These are phyloP conservation scores for Boletus pseudo-olivaceus DNA, from an alignment of 768 basidiomycete species.

Conservation along the genomic window DNA sequence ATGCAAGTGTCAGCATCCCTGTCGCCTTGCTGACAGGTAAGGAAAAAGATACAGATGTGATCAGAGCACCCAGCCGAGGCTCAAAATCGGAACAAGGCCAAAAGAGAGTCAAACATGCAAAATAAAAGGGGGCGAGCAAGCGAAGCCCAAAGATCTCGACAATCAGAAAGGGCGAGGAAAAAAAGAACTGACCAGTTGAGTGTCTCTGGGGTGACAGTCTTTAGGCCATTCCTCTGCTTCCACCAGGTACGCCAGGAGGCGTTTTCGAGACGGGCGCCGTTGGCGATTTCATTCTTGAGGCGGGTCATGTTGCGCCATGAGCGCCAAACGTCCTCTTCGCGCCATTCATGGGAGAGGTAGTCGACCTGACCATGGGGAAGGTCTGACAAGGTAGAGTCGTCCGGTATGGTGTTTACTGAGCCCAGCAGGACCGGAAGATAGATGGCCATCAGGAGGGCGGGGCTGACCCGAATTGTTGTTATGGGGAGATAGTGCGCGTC, in stretches of 20 bases:
- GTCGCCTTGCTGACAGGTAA: background rate
- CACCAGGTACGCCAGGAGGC: constrained; percentile 99
- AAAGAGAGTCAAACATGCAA: background rate
- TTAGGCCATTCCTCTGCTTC: constrained; percentile 96
- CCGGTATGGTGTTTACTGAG: constrained; percentile 59
- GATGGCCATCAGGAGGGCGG: constrained; percentile 45
- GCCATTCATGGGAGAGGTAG: constrained; percentile 97
- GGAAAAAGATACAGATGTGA: background rate
- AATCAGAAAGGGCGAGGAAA: background rate
- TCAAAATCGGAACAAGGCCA: too few species aligned
- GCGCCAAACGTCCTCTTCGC: constrained; percentile 97
- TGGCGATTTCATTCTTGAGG: constrained; percentile 97
- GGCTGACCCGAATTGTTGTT: background rate
- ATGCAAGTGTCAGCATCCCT: constrained; percentile 7
- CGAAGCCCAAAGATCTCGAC: background rate
- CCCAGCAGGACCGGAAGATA: constrained; percentile 69
- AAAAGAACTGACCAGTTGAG: constrained; percentile 84
- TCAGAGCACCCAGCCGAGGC: background rate
- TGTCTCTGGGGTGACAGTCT: constrained; percentile 94
- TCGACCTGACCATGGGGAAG: constrained; percentile 92
- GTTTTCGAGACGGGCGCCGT: constrained; percentile 93
- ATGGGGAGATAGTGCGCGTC: background rate
- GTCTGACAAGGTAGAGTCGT: constrained; percentile 79
- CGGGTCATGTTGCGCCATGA: constrained; percentile 99
- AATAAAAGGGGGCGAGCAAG: background rate